Base-by-base conservation (phyloP, 805 yeast genomes). In the Maudiozyma bulderi region DNA sequence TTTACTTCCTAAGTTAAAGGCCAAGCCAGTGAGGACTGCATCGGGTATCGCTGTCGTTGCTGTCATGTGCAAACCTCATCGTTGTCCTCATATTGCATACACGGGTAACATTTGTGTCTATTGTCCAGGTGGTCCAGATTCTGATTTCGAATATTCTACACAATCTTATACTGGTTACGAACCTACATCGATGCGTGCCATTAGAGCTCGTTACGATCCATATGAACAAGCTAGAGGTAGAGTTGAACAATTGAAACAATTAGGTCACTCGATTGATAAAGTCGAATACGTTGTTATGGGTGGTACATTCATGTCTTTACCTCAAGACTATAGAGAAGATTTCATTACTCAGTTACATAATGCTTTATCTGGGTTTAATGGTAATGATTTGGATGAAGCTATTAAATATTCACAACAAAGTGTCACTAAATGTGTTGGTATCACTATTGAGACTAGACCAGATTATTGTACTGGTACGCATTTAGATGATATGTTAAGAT, bases 141-240 rank as follows among this genome's bases (percentile, higher is more conserved):
- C 95, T 1, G 99, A 93, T 69, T 93, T 93, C 63, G 99, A 93
- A 65, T 93, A 93, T 68, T 87, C 96, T 1, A 93, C 99, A 3
- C 99, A 93, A 69, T 89, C 97, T 4, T 93, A 93, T 62, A 93
- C 99, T 0, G 99, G 99, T 38, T 93, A 93, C 63, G 99, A 93
- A 66, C 99, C 99, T 8, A 93, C 99, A 0, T 89, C 97, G 0
- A 93, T 93, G 99, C 77, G 99, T 60, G 99, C 99, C n/a, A 93
- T 93, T 53, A 76, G 99, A 58, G 99, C 99, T 0, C 79, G 99
- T 60, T 93, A 93, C 63, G 99, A 93, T 66, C 98, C 99, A 1
- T 93, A 88, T 63, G 99, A 93, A 68, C 99, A 93, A 67, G 97
- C 98, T 6, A 77, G 99, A 63, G 99, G 99, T 45, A 81, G 99